phyloP scores from a whole-genome alignment of 345 rosid species.

The Boechera retrofracta region DNA sequence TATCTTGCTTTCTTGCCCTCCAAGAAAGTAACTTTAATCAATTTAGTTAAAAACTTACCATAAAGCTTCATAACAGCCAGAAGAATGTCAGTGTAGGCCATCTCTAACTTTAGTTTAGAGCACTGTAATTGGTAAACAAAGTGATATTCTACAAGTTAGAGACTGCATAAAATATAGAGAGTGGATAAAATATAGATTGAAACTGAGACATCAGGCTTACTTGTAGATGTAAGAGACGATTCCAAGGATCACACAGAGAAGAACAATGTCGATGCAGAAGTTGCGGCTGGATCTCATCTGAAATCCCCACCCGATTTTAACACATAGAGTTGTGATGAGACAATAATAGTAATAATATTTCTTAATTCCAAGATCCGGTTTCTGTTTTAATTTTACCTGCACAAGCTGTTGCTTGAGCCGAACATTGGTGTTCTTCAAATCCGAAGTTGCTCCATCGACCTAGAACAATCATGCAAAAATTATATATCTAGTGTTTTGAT shows the following conservation, averaged over 20 bases:
- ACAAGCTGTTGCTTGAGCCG: constrained; percentile 47
- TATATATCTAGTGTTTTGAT: neutral
- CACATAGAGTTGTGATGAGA: constrained; percentile 2
- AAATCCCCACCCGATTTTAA: constrained; percentile 11
- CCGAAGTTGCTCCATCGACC: constrained; percentile 79
- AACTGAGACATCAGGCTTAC: constrained; percentile 49
- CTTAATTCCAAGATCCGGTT: neutral
- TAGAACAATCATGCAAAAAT: constrained; percentile 40
- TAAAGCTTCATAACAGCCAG: constrained; percentile 25
- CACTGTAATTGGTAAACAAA: constrained; percentile 24
- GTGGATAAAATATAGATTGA: neutral
- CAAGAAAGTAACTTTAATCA: constrained; percentile 26
- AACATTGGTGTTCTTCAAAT: constrained; percentile 61
- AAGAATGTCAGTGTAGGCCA: neutral
- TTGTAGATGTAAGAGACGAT: constrained; percentile 72
- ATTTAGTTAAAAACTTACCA: constrained; percentile 16
- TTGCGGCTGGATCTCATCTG: constrained; percentile 81
- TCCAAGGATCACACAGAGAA: constrained; percentile 73
- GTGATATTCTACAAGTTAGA: neutral
- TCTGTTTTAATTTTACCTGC: constrained; percentile 49
- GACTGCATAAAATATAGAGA: neutral
- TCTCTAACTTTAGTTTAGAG: constrained; percentile 34
- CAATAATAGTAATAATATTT: neutral
- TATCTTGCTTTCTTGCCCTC: constrained; percentile 17
- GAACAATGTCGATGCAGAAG: constrained; percentile 77